Conservation (phyloP, 2,329 filamentous ascomycete species). For the Penicillium freii region DNA sequence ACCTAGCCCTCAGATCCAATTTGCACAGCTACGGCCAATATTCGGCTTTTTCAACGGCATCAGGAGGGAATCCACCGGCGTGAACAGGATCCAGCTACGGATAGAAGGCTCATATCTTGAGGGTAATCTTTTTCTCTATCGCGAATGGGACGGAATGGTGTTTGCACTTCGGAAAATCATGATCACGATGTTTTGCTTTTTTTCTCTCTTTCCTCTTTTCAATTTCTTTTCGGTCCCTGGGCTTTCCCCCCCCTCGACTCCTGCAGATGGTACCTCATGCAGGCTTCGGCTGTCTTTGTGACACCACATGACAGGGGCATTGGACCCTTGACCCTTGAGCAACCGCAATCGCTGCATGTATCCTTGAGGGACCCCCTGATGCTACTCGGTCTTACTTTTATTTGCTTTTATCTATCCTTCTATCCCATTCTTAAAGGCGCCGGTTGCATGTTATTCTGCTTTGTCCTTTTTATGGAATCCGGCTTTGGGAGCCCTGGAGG, state of each 20-base stretch:
- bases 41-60: slow-evolving; percentile 7
- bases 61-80: slow-evolving; percentile 11
- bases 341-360: neutral
- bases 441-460: slow-evolving; percentile 24
- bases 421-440: slow-evolving; percentile 23
- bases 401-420: slow-evolving; percentile 23
- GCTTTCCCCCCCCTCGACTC: slow-evolving; percentile 4
- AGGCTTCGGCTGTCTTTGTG: slow-evolving; percentile 2
- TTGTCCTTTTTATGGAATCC: slow-evolving; percentile 5
- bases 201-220: slow-evolving; percentile 11
- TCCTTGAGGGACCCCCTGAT: neutral
- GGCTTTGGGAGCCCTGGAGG: slow-evolving; percentile 5
- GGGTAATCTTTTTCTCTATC: slow-evolving; percentile 21
- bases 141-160: slow-evolving; percentile 22
- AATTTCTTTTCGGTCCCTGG: neutral
- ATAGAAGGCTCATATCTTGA: slow-evolving; percentile 25
- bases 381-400: slow-evolving; percentile 12
- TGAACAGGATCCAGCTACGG: slow-evolving; percentile 21
- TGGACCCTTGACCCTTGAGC: slow-evolving; percentile 1
- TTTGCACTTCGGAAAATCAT: slow-evolving; percentile 24
- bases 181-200: slow-evolving; percentile 24
- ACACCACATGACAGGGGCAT: slow-evolving; percentile 6
- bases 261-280: slow-evolving; percentile 4
- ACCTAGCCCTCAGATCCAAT: slow-evolving; percentile 10
- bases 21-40: slow-evolving; percentile 4